Evolutionary conservation across 2,329 filamentous ascomycete species (phyloP).

Genomic region (Pleomassaria siparia): DNA sequence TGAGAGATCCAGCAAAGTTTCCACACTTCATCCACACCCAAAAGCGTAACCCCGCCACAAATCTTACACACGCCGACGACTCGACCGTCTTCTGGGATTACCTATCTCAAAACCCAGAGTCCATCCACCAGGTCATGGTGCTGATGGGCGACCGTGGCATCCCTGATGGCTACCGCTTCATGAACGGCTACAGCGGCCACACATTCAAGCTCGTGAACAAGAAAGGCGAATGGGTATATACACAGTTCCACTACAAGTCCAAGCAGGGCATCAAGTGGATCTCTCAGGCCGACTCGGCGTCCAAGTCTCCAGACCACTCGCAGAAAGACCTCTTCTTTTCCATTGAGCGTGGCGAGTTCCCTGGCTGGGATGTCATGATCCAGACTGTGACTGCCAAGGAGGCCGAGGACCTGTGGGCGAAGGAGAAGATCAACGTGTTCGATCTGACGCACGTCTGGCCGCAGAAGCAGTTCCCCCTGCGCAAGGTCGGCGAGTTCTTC

Average conservation of each 20-base stretch:
- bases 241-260: conserved; percentile 56
- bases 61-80: conserved; percentile 66
- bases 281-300: conserved; percentile 54
- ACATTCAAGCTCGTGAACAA: conserved; percentile 58
- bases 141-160: conserved; percentile 59
- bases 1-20: conserved; percentile 73
- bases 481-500: conserved; percentile 56
- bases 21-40: conserved; percentile 74
- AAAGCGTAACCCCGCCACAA: conserved; percentile 71
- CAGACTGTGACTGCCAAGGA: conserved; percentile 57
- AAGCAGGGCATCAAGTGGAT: conserved; percentile 56
- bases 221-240: conserved; percentile 56
- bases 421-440: conserved; percentile 57
- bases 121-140: conserved; percentile 56
- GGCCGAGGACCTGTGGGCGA: conserved; percentile 55
- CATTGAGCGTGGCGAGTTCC: conserved; percentile 56
- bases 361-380: conserved; percentile 53
- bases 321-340: conserved; percentile 56
- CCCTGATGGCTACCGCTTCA: conserved; percentile 57
- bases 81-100: conserved; percentile 70
- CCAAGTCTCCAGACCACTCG: conserved; percentile 54
- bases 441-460: conserved; percentile 59
- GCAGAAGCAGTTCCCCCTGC: conserved; percentile 54
- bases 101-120: conserved; percentile 56
- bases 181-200: conserved; percentile 58